Base-by-base conservation (phyloP, 257 asterid genomes). In the Solanum ahanhuiri region DNA sequence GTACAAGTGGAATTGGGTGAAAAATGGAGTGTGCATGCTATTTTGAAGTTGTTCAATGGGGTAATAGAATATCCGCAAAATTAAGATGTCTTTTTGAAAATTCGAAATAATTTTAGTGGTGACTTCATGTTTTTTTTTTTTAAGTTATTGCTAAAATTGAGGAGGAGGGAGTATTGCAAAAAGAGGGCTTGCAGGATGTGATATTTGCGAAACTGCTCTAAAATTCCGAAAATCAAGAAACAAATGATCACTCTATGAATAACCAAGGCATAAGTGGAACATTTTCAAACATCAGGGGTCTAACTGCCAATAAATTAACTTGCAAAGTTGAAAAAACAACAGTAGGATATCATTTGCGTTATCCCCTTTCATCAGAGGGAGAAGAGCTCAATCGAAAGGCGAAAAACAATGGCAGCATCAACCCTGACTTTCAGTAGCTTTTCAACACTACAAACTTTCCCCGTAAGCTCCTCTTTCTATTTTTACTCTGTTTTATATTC, bases 341-440 rank as follows among this genome's bases (percentile, higher is more conserved):
- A 6, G 23, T 37, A 7, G n/a, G n/a, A 14, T 43, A 43, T 41
- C 83, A 45, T 25, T 79, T 43, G 33, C 9, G 66, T 79, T 79
- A 79, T 79, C 83, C 83, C 83, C 64, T 45, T 79, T 30, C 15
- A n/a, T 41, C 35, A n/a, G 22, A 39, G 82, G 82, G 57, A 75
- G 33, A 23, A 23, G 82, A 76, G 35, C 35, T 25, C 15, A 77
- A 77, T 23, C 83, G 41, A 23, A 23, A n/a, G 33, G 60, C 23
- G 35, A 2, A 76, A 43, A 69, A 67, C 87, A 70, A 85, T 85
- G 87, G 87, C 87, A 15, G 69, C 81, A 30, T 85, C 69, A 34
- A 84, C 69, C 57, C 66, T 54, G 23, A 9, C 69, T 23, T 43
- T 69, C 48, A 70, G 25, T 67, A 12, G 70, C 17, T 45, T 85